phyloP scores from a whole-genome alignment of 768 basidiomycete species.

The Auricularia sp. region DNA sequence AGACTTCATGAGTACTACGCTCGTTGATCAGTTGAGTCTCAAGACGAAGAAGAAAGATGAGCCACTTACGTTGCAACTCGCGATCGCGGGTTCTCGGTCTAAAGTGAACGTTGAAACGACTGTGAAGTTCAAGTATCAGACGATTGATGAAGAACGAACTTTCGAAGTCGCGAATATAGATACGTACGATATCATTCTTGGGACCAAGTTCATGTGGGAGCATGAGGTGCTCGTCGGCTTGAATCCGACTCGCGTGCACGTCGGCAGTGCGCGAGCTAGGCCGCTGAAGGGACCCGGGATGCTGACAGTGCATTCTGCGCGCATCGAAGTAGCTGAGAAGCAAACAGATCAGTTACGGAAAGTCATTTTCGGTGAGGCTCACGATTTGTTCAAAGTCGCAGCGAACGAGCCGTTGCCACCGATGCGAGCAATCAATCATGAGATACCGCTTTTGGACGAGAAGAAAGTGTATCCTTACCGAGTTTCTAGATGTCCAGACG shows the following conservation, averaged over 20 bases:
- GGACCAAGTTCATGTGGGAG: too few species aligned
- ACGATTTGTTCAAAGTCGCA: slow-evolving; percentile 7
- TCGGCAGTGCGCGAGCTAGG: too few species aligned
- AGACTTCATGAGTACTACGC: slow-evolving; percentile 13
- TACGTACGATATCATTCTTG: too few species aligned
- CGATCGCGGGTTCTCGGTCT: background rate
- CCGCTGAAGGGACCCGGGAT: too few species aligned
- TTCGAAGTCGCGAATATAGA: too few species aligned
- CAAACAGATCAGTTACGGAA: too few species aligned
- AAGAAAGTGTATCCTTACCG: too few species aligned
- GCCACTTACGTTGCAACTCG: background rate
- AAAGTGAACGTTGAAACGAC: background rate
- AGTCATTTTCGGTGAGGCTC: too few species aligned
- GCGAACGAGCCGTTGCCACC: slow-evolving; percentile 24
- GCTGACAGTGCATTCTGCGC: too few species aligned
- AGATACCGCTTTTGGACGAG: slow-evolving; percentile 30
- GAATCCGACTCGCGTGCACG: too few species aligned
- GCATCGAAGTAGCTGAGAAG: too few species aligned
- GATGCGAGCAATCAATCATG: slow-evolving; percentile 30
- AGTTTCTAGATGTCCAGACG: slow-evolving; percentile 23
- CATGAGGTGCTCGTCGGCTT: too few species aligned
- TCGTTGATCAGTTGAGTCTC: slow-evolving; percentile 7
- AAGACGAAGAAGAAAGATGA: background rate
- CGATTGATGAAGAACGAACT: background rate
- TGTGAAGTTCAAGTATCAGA: background rate